These are phyloP conservation scores for Globisporangium paddicum DNA, from an alignment of 352 stramenopile species.

Conservation along the genomic window DNA sequence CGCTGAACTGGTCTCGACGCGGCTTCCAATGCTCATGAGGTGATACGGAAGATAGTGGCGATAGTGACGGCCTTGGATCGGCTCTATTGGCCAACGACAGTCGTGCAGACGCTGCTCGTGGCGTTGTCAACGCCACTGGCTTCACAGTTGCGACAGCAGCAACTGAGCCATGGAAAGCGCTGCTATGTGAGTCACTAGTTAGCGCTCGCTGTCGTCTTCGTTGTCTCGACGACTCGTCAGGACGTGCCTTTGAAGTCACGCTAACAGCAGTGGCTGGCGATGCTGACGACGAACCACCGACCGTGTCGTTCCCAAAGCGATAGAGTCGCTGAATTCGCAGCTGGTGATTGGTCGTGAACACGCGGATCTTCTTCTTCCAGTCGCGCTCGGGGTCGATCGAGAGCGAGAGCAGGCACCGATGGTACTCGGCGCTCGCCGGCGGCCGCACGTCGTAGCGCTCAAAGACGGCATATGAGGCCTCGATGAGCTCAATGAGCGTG, in stretches of 20 bases:
- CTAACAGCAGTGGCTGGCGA: background rate
- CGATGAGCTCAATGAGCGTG: slow-evolving; percentile 60
- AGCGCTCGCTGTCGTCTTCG: background rate
- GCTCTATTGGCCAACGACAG: background rate
- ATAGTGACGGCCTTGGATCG: no score
- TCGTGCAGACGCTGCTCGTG: background rate
- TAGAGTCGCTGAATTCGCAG: slow-evolving; percentile 18
- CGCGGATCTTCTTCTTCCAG: slow-evolving; percentile 51
- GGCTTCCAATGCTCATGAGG: background rate
- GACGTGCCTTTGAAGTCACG: background rate
- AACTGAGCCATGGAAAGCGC: background rate
- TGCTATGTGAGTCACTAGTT: background rate
- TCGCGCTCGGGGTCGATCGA: slow-evolving; percentile 50
- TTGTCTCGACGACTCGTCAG: background rate
- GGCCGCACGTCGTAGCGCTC: slow-evolving; percentile 35
- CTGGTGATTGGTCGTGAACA: slow-evolving; percentile 20
- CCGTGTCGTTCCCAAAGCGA: background rate
- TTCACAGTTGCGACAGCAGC: background rate
- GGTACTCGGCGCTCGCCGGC: slow-evolving; percentile 46
- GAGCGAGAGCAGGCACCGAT: slow-evolving; percentile 48
- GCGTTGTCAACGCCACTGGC: background rate
- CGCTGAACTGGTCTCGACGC: slow-evolving; percentile 33
- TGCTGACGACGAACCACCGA: background rate
- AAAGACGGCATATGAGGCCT: slow-evolving; percentile 51
- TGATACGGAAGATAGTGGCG: background rate